phyloP scores from a whole-genome alignment of 441 rosid species.

The Kokia cookei region DNA sequence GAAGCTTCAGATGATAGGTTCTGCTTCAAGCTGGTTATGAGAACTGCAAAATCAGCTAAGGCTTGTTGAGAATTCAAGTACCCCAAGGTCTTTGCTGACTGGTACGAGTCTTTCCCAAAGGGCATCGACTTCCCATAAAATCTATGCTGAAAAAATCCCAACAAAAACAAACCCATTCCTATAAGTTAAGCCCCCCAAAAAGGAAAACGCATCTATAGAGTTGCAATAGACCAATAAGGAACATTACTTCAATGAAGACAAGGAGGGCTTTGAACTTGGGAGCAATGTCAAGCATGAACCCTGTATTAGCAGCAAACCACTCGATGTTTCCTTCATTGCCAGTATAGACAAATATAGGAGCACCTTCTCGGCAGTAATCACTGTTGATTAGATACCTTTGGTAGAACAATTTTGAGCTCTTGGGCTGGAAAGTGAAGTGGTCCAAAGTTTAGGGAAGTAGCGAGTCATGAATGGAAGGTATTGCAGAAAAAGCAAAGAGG shows the following conservation, averaged over 20 bases:
- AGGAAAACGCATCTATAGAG: not conserved
- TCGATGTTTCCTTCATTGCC: constrained; percentile 81
- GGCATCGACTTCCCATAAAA: constrained; percentile 67
- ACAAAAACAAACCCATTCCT: constrained; percentile 4
- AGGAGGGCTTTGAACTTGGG: constrained; percentile 68
- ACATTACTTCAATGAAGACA: constrained; percentile 64
- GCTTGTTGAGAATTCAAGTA: constrained; percentile 76
- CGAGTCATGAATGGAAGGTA: constrained; percentile 36
- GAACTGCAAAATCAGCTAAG: constrained; percentile 62
- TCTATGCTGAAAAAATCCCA: constrained; percentile 45
- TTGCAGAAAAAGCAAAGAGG: not conserved
- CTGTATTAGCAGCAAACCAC: constrained; percentile 80
- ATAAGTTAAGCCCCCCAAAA: not conserved
- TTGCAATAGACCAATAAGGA: not conserved
- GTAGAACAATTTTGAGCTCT: constrained; percentile 46
- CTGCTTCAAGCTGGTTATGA: constrained; percentile 64
- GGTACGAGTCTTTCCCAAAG: constrained; percentile 50
- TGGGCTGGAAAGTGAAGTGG: constrained; percentile 55
- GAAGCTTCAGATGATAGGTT: constrained; percentile 63
- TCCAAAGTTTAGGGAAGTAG: constrained; percentile 64
- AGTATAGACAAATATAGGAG: constrained; percentile 70
- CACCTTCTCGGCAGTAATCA: constrained; percentile 44
- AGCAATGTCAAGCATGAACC: constrained; percentile 71
- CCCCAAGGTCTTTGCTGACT: constrained; percentile 51
- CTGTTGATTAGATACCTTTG: constrained; percentile 63